These are phyloP conservation scores for Calonectria hongkongensis DNA, from an alignment of 2,329 filamentous ascomycete species.

Conservation along the genomic window DNA sequence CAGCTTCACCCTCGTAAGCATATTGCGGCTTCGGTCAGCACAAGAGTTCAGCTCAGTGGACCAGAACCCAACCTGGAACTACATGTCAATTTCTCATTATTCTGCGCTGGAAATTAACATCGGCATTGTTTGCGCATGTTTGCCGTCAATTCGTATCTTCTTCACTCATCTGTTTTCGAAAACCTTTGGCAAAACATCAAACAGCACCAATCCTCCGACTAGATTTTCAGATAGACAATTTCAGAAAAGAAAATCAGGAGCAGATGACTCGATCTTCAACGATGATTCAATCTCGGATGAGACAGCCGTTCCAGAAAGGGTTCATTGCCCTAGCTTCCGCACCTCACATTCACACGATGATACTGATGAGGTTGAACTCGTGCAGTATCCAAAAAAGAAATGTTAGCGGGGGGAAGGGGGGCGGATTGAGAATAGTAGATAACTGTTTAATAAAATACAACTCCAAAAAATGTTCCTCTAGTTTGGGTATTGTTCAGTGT, in stretches of 20 bases:
- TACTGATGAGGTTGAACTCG: constrained; percentile 1
- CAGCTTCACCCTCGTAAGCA: constrained; percentile 9
- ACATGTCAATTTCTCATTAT: constrained; percentile 18
- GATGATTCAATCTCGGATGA: background rate
- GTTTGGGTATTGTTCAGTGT: too few relatives aligned
- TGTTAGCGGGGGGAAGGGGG: background rate
- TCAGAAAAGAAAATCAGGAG: background rate
- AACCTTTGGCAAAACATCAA: background rate
- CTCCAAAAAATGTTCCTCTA: too few relatives aligned
- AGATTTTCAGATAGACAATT: background rate
- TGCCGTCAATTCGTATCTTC: background rate
- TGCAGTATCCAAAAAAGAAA: background rate
- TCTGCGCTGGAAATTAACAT: constrained; percentile 14
- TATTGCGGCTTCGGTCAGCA: constrained; percentile 1
- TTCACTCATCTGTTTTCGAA: background rate
- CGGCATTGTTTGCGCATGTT: constrained; percentile 11
- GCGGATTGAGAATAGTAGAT: background rate
- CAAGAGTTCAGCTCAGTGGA: constrained; percentile 8
- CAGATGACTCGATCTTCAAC: background rate
- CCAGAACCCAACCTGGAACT: constrained; percentile 16
- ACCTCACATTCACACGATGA: background rate
- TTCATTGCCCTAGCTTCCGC: background rate
- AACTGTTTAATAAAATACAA: background rate
- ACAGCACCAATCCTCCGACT: background rate
- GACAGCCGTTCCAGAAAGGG: background rate